Base-by-base conservation (phyloP, 495 filamentous ascomycete species). In the Aeminium ludgeri region DNA sequence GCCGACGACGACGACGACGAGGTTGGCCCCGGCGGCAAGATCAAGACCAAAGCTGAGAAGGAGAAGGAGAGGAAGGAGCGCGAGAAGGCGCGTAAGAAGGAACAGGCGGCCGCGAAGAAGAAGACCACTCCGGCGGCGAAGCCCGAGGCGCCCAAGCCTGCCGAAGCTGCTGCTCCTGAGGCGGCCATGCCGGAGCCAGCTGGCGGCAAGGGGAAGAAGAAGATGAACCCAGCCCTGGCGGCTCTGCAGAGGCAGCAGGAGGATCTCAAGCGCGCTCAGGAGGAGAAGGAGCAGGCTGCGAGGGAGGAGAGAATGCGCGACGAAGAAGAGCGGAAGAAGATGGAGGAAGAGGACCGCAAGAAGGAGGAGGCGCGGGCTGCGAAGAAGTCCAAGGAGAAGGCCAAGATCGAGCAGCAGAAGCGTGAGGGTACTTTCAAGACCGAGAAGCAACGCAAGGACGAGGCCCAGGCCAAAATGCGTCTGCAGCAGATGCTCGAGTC, bases 1-100 rank as follows among this genome's bases (percentile, higher is more conserved):
- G 45, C 20, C n/a, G 62, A 68, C 17, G 58, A 57, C 16, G 61
- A 62, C 18, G 68, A 61, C 0, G 71, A 68, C 23, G 69, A 65
- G 2, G 75, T 73, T 0, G 76, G 73, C 23, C 63, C 55, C 11
- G 81, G 66, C 23, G 78, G 78, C 38, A 70, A 72, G 38, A 65
- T 93, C 46, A 75, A 93, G 63, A 86, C 78, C 11, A 95, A 96
- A 72, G 93, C 93, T 61, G 82, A 86, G 55, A 95, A 95, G 67
- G 86, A 95, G 62, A 86, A 78, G 65, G 84, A 86, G 60, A 89
- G 81, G 65, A 87, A 82, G 59, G 86, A 92, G 65, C 74, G 80
- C 40, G 82, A 92, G 63, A 86, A 93, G 75, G 79, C 83, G 64
- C 70, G 82, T 45, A 94, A 87, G 67, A 92, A 78, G 77, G 83